These are phyloP conservation scores for Xylaria intraflava DNA, from an alignment of 495 filamentous ascomycete species.

Conservation along the genomic window DNA sequence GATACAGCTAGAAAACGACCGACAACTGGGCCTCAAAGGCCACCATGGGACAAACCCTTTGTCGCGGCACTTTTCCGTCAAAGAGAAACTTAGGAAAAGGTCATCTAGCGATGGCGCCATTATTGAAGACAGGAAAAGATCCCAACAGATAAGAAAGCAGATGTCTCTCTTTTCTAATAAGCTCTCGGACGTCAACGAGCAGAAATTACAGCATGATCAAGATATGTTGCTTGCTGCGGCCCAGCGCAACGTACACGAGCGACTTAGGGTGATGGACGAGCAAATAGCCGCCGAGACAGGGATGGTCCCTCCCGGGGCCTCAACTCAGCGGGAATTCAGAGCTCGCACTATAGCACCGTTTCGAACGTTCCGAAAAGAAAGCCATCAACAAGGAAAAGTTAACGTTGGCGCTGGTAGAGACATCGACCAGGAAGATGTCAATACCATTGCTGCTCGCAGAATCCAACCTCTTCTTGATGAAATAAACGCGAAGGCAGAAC, in stretches of 20 bases:
- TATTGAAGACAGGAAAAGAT: conserved; percentile 58
- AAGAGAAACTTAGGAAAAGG: conserved; percentile 53
- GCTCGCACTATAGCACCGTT: conserved; percentile 60
- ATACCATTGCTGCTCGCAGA: conserved; percentile 68
- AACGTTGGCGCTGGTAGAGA: conserved; percentile 76
- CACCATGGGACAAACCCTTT: conserved; percentile 59
- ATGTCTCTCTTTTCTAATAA: conserved; percentile 69
- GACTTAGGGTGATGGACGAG: conserved; percentile 72
- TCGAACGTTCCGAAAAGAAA: conserved; percentile 51
- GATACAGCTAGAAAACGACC: conserved; percentile 63
- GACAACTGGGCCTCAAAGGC: conserved; percentile 52
- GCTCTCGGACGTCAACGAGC: conserved; percentile 61
- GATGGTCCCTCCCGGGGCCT: conserved; percentile 59
- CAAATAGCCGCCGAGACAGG: conserved; percentile 70
- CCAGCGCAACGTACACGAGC: conserved; percentile 73
- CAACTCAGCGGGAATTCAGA: conserved; percentile 73
- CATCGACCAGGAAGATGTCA: conserved; percentile 71
- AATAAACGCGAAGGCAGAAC: conserved; percentile 69
- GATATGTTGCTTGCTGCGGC: conserved; percentile 69
- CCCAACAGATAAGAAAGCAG: conserved; percentile 67
- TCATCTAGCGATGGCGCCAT: conserved; percentile 62
- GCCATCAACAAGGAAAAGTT: conserved; percentile 53
- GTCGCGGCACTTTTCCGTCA: conserved; percentile 45
- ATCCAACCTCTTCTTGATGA: conserved; percentile 91
- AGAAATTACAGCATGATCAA: conserved; percentile 68